Evolutionary conservation across 352 stramenopile genomes (phyloP), one percentile per base, ranked within the genome.

Genomic region (Pilasporangium apinafurcum): DNA sequence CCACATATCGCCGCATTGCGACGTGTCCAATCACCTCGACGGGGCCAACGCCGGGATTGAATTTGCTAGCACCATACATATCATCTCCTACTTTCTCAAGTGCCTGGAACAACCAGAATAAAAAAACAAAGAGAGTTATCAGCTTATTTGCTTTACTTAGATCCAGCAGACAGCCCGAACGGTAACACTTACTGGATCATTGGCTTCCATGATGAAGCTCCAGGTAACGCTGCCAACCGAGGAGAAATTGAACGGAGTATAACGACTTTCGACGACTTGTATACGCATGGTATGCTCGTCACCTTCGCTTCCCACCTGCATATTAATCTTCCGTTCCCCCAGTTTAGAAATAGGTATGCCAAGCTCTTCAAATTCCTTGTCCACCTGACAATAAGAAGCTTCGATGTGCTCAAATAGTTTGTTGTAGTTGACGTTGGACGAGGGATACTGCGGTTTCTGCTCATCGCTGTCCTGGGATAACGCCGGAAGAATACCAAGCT

Each of bases 81-180:
- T 82, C 56, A 39, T 79, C 54, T 6, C 65, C 68, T 44, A 56
- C 46, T 6, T 62, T 53, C 30, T 76, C 44, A 51, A 82, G 62
- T 9, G 45, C 30, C 68, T 82, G 35, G 13, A 37, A 21, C 5
- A 30, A 22, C 14, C 14, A 14, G 8, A 40, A 18, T 16, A 1
- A 42, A 31, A 54, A 28, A 55, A 79, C 67, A 13, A 79, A 73
- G 3, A 44, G 41, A 29, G 35, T n/a, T n/a, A n/a, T n/a, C n/a
- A n/a, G n/a, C n/a, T n/a, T n/a, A n/a, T n/a, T n/a, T n/a, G n/a
- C n/a, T n/a, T n/a, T n/a, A n/a, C n/a, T n/a, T n/a, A n/a, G n/a
- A n/a, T n/a, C n/a, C n/a, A n/a, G n/a, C n/a, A n/a, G n/a, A n/a
- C n/a, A n/a, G n/a, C n/a, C n/a, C n/a, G n/a, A n/a, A n/a, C n/a